Conservation (phyloP, 768 basidiomycete genomes). For the Gautieria morchelliformis region DNA sequence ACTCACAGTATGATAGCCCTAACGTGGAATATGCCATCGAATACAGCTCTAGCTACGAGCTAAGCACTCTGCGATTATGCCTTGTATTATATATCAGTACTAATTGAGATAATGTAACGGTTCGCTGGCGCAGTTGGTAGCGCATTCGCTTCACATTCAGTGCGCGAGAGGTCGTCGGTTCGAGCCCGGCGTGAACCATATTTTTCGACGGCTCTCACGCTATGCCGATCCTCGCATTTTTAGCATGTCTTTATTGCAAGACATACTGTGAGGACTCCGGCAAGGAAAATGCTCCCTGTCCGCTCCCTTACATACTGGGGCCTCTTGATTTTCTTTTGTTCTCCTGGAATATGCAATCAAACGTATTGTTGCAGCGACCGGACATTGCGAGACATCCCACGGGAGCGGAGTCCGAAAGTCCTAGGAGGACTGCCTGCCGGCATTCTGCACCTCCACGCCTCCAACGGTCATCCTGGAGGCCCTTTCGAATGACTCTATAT, state of each 20-base stretch:
- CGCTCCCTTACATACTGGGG: no score
- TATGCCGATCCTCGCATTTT: no score
- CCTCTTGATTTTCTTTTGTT: no score
- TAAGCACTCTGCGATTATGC: background rate
- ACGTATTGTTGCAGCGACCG: no score
- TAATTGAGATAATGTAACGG: background rate
- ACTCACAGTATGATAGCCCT: no score
- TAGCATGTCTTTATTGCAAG: no score
- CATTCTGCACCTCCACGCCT: conserved; percentile 46
- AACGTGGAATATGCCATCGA: no score
- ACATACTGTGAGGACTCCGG: no score
- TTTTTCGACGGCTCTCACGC: background rate
- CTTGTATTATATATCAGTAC: no score
- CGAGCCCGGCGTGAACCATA: conserved; percentile 10
- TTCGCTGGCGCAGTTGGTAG: conserved; percentile 12
- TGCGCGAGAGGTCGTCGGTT: conserved; percentile 11
- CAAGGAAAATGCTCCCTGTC: no score
- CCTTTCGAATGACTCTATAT: conserved; percentile 2
- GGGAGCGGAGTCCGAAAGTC: background rate
- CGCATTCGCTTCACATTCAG: conserved; percentile 9
- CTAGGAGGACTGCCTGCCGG: conserved; percentile 13
- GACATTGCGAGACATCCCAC: background rate
- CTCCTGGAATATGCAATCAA: no score
- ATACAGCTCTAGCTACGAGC: no score
- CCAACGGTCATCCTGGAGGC: conserved; percentile 18